Evolutionary conservation across 2,329 filamentous ascomycete genomes (phyloP).

Genomic region (Xylaria sp.): DNA sequence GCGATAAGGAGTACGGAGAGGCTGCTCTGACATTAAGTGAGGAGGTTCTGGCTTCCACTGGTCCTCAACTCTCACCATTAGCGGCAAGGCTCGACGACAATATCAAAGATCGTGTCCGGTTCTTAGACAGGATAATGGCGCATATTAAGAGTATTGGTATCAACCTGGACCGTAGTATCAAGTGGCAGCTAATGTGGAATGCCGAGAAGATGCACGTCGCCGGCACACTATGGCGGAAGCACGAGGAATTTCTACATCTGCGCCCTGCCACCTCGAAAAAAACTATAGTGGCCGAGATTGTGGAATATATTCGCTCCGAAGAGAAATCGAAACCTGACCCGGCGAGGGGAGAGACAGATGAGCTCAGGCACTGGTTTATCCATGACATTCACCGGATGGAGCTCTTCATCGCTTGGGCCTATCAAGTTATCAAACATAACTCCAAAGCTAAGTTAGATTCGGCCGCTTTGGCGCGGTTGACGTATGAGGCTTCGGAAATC

Average conservation of each 20-base stretch:
- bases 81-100: constrained; percentile 85
- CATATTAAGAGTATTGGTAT: constrained; percentile 75
- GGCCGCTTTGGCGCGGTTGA: constrained; percentile 63
- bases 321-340: constrained; percentile 75
- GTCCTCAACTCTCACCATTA: constrained; percentile 76
- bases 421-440: constrained; percentile 78
- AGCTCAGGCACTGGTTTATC: constrained; percentile 87
- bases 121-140: constrained; percentile 78
- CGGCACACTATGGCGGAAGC: constrained; percentile 80
- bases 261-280: constrained; percentile 71
- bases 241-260: constrained; percentile 74
- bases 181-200: constrained; percentile 86
- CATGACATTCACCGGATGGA: constrained; percentile 78
- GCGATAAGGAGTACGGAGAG: constrained; percentile 74
- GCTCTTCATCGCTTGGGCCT: constrained; percentile 81
- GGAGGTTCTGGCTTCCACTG: constrained; percentile 83
- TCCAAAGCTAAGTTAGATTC: constrained; percentile 71
- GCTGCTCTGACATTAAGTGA: constrained; percentile 83
- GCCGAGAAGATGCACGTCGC: constrained; percentile 91
- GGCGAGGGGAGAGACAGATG: constrained; percentile 77
- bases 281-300: constrained; percentile 77
- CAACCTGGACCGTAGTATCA: constrained; percentile 72
- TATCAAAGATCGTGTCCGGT: constrained; percentile 76
- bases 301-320: constrained; percentile 79
- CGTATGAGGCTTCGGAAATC: constrained; percentile 74